Evolutionary conservation across 2,329 filamentous ascomycete genomes (phyloP).

Genomic region (Chrysoporthe deuterocubensis): DNA sequence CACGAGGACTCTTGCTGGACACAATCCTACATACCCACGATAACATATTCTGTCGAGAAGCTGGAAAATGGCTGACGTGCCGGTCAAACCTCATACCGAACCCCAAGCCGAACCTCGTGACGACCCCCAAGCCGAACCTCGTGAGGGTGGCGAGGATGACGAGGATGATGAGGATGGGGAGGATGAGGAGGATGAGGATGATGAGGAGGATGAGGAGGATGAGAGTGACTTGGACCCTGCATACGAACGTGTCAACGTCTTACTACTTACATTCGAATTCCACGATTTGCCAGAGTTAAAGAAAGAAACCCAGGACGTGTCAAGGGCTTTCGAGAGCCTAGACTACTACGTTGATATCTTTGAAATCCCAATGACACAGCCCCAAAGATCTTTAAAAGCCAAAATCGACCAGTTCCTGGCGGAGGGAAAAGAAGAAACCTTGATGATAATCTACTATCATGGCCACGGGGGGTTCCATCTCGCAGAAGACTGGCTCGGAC

Average conservation of each 20-base stretch:
- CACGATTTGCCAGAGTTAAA: not conserved
- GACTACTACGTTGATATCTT: not conserved
- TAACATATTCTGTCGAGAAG: not conserved
- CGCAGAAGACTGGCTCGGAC: not conserved
- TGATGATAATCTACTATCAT: not conserved
- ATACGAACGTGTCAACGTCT: not conserved
- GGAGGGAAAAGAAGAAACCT: not conserved
- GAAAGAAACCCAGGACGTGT: not conserved
- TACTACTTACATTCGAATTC: not conserved
- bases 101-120: not conserved
- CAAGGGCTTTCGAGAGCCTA: not conserved
- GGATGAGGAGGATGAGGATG: too few species aligned
- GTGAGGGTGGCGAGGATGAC: not conserved
- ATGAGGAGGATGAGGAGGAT: too few species aligned
- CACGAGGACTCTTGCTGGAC: not conserved
- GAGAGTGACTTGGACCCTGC: not conserved
- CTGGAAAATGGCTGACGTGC: not conserved
- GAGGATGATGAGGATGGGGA: not conserved
- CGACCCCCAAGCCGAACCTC: too few species aligned
- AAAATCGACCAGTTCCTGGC: not conserved
- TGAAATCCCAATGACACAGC: not conserved
- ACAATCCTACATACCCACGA: not conserved
- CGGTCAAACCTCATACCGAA: not conserved
- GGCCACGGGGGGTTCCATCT: not conserved
- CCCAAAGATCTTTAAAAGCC: not conserved